Evolutionary conservation across 305 asterid species (phyloP), one percentile per base, ranked within the genome.

Genomic region (Plantago coronopus): DNA sequence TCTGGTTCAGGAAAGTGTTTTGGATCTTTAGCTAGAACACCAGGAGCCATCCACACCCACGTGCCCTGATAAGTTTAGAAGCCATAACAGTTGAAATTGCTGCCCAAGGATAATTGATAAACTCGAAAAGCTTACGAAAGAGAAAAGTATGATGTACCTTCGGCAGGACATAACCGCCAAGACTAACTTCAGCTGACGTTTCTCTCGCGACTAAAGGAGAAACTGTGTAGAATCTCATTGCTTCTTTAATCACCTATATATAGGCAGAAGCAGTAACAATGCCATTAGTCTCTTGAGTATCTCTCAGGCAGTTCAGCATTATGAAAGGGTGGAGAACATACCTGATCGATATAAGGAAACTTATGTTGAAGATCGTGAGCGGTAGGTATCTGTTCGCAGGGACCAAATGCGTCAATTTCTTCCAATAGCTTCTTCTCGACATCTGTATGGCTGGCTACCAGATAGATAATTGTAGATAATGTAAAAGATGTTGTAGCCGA

Each of bases 1-100:
- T 85, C 86, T 3, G 97, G 96, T 23, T 89, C 95, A 0, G 90
- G 95, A 64, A 94, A 94, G 68, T 87, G 78, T 54, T 76, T 84
- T 0, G 95, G 85, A 69, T 94, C 99, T 74, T 87, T 94, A 15
- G 95, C 87, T 5, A 94, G 86, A 69, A 89, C 99, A 47, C 97
- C 97, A 4, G 76, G 73, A 59, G 97, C 96, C 74, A 94, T 56
- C 97, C 99, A 89, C 61, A 89, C 96, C 97, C 99, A 94, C 54
- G 99, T 87, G 0, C 99, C 96, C 96, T 89, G 79, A 47, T 47
- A 47, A 69, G 17, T 55, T 62, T 14, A 31, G 23, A 48, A 16
- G 59, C 54, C 54, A 16, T 45, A 37, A 61, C 25, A 29, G 31
- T 16, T 7, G 25, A 44, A 10, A 14, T 11, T 46, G 45, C 3